Base-by-base conservation (phyloP, 2,329 filamentous ascomycete species). In the Dactylellina haptotyla region DNA sequence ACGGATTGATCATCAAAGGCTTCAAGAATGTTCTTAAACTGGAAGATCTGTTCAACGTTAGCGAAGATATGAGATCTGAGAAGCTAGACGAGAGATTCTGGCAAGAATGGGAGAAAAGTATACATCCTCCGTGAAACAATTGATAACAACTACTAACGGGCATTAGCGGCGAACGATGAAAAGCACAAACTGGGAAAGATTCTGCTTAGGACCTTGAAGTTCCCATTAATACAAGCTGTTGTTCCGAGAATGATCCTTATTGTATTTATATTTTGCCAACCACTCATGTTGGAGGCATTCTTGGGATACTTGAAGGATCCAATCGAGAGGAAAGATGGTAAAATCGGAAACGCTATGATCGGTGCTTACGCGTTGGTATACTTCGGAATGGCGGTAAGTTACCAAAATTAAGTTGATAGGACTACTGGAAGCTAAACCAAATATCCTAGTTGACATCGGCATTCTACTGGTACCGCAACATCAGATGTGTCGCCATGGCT, bases 81-180 rank as follows among this genome's bases (percentile, higher is more conserved):
- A 80, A 79, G 37, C 58, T 83, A 26, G 79, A 80, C 45, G 81
- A 80, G 82, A 82, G 80, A 76, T 78, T 76, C 58, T 84, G 72
- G 79, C 78, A 32, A 82, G 81, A 76, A 76, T 83, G 50, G 78
- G 14, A 32, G 9, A 58, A 46, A 43, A 26, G 50, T 71, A 67
- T 12, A 50, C 9, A 37, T 12, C 6, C 23, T 8, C 16, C 12
- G 10, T 12, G 14, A 39, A 26, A 12, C 23, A 10, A 25, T 25
- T 39, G 5, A 39, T 18, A 14, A 28, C 2, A 39, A 46, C 18
- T 9, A 46, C 34, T 61, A 37, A 30, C 14, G 1, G 32, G 8
- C 16, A 18, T 4, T 39, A 71, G 57, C 10, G 14, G n/a, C 58
- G 10, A 20, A 23, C 6, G 16, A 32, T 20, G 26, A 8, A 6